Conservation (phyloP, 139 green algal species). For the Klebsormidium nitens region DNA sequence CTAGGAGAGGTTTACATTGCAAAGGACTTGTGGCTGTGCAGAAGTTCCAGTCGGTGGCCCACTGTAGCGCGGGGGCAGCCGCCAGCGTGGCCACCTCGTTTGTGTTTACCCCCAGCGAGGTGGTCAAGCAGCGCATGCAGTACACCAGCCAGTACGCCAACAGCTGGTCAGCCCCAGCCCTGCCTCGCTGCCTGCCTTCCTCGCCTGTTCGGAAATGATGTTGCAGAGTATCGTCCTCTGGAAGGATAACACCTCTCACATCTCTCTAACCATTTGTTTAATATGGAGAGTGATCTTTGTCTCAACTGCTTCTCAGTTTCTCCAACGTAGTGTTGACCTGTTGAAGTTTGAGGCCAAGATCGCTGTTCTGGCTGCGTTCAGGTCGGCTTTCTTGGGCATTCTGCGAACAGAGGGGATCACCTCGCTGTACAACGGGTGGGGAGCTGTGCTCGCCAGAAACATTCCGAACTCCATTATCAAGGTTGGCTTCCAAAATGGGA, state of each 20-base stretch:
- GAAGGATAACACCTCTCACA: too few species aligned
- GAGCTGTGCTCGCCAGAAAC: constrained; percentile 46
- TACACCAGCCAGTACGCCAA: constrained; percentile 17
- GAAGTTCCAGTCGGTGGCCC: constrained; percentile 34
- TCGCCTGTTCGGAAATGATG: too few species aligned
- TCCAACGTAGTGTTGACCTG: too few species aligned
- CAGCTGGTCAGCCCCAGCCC: constrained; percentile 9
- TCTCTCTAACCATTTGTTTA: too few species aligned
- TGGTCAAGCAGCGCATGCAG: constrained; percentile 50
- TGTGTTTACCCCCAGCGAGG: constrained; percentile 54
- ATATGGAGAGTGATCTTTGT: too few species aligned
- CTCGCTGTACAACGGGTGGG: constrained; percentile 44
- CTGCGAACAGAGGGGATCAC: constrained; percentile 31
- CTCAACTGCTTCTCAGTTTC: too few species aligned
- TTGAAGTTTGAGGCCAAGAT: too few species aligned
- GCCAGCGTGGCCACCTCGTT: constrained; percentile 50
- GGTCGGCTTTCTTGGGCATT: constrained; percentile 27
- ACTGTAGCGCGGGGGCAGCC: constrained; percentile 41
- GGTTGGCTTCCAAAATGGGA: too few species aligned
- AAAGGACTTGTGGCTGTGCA: too few species aligned
- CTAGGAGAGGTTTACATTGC: too few species aligned
- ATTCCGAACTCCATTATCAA: constrained; percentile 49
- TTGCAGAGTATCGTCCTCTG: too few species aligned
- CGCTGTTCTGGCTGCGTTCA: constrained; percentile 12
- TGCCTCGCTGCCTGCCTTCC: too few species aligned